These are phyloP conservation scores for Pseudogymnoascus sp. DNA, from an alignment of 2,329 filamentous ascomycete genomes.

Conservation along the genomic window DNA sequence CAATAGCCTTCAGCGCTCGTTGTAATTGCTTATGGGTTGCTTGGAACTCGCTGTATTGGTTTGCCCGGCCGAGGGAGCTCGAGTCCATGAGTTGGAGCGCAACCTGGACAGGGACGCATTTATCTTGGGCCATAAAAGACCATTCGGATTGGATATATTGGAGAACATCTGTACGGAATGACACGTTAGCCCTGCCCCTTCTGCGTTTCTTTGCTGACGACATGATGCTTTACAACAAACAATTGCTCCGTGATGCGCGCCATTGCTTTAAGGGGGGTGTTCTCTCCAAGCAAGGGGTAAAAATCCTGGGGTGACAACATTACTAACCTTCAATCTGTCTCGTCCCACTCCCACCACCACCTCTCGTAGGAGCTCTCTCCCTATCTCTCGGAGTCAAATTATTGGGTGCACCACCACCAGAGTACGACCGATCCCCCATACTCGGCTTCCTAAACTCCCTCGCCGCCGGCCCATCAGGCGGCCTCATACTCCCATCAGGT, in stretches of 20 bases:
- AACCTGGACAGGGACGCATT: slow-evolving; percentile 88
- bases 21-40: slow-evolving; percentile 84
- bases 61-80: slow-evolving; percentile 85
- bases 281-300: not conserved
- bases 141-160: slow-evolving; percentile 82
- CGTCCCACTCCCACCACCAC: slow-evolving; percentile 13
- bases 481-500: too few species aligned
- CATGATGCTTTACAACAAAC: not conserved
- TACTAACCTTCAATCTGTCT: slow-evolving; percentile 15
- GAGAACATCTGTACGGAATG: slow-evolving; percentile 44
- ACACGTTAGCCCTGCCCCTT: not conserved
- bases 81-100: slow-evolving; percentile 91
- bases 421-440: slow-evolving; percentile 1
- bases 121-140: slow-evolving; percentile 81
- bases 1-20: slow-evolving; percentile 83
- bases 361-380: slow-evolving; percentile 4
- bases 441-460: slow-evolving; percentile 1
- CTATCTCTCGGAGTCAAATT: not conserved
- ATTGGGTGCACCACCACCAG: not conserved
- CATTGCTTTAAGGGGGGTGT: not conserved
- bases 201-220: not conserved
- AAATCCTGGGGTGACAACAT: not conserved
- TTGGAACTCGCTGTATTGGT: slow-evolving; percentile 79
- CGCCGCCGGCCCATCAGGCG: not conserved
- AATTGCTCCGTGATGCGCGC: not conserved